These are phyloP conservation scores for Phytophthora vignae DNA, from an alignment of 352 stramenopile species.

Conservation along the genomic window DNA sequence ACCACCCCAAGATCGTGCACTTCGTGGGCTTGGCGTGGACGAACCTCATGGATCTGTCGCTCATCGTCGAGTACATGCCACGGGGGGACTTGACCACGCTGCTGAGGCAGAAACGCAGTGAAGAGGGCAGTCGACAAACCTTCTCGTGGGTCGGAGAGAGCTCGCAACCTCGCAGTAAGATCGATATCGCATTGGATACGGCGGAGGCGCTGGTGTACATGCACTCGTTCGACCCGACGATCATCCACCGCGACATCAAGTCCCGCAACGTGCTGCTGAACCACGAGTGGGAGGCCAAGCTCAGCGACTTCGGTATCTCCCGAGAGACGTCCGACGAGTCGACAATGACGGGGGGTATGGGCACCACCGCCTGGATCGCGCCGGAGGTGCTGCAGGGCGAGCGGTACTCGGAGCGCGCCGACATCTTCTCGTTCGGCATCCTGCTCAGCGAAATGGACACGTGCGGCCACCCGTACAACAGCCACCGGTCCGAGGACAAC, in stretches of 20 bases:
- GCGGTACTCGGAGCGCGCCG: constrained; percentile 62
- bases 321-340: constrained; percentile 30
- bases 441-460: constrained; percentile 61
- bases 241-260: constrained; percentile 67
- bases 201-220: constrained; percentile 55
- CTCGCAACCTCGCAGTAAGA: constrained; percentile 38
- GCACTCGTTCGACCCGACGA: constrained; percentile 49
- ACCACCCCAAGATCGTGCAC: constrained; percentile 51
- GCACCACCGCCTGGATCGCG: constrained; percentile 67
- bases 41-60: constrained; percentile 54
- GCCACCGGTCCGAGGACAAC: constrained; percentile 27
- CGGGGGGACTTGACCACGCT: constrained; percentile 50
- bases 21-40: constrained; percentile 61
- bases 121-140: constrained; percentile 37
- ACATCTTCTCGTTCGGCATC: constrained; percentile 80
- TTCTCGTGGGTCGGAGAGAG: constrained; percentile 39
- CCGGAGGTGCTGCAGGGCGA: constrained; percentile 71
- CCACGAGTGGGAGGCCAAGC: constrained; percentile 46
- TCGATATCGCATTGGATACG: constrained; percentile 44
- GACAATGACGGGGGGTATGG: constrained; percentile 56
- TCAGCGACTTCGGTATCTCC: constrained; percentile 69
- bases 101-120: constrained; percentile 31
- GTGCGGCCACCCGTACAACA: constrained; percentile 45
- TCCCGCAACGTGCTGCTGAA: constrained; percentile 55
- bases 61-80: constrained; percentile 57